A percentile compares a stretch with the other conserved stretches of the same genome.
These are phyloP conservation scores for Chlamydomonas incerta DNA, from an alignment of 139 green algal genomes.

Conservation along the genomic window DNA sequence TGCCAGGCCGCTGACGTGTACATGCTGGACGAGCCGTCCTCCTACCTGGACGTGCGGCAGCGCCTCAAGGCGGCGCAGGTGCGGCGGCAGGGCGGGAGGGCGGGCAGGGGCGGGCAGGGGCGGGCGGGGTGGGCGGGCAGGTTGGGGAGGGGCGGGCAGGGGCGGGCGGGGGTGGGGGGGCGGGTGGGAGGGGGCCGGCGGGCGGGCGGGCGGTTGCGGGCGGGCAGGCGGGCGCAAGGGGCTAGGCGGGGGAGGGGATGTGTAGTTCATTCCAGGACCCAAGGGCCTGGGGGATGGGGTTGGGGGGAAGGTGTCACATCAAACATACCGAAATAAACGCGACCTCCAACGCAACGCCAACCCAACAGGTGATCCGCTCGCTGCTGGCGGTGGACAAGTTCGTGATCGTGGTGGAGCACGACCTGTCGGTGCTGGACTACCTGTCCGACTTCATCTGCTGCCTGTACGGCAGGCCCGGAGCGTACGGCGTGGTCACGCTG, in stretches of 20 bases:
- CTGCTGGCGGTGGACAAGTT: constrained; percentile 87
- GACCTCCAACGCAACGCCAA: neutral
- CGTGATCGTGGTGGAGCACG: constrained; percentile 99
- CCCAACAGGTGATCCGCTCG: constrained; percentile 82
- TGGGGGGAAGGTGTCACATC: too few relatives aligned
- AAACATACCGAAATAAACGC: neutral
- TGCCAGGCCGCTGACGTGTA: constrained; percentile 90
- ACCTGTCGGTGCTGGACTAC: constrained; percentile 98
- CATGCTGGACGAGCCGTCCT: constrained; percentile 99
- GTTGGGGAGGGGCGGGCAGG: too few relatives aligned
- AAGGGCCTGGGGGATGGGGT: neutral
- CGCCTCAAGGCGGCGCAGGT: constrained; percentile 93
- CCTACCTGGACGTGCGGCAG: constrained; percentile 98
- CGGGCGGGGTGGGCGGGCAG: too few relatives aligned
- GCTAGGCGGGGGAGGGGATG: too few relatives aligned
- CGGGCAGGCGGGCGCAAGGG: too few relatives aligned
- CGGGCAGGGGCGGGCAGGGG: too few relatives aligned
- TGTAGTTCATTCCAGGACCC: too few relatives aligned
- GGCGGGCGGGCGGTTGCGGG: too few relatives aligned
- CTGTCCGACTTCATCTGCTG: constrained; percentile 99
- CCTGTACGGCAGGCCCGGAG: constrained; percentile 98
- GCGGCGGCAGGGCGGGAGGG: too few relatives aligned
- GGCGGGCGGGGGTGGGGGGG: too few relatives aligned
- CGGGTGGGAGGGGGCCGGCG: too few relatives aligned
- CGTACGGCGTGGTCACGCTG: constrained; percentile 99